Conservation (phyloP, 345 rosid genomes). For the Psidium guajava region DNA sequence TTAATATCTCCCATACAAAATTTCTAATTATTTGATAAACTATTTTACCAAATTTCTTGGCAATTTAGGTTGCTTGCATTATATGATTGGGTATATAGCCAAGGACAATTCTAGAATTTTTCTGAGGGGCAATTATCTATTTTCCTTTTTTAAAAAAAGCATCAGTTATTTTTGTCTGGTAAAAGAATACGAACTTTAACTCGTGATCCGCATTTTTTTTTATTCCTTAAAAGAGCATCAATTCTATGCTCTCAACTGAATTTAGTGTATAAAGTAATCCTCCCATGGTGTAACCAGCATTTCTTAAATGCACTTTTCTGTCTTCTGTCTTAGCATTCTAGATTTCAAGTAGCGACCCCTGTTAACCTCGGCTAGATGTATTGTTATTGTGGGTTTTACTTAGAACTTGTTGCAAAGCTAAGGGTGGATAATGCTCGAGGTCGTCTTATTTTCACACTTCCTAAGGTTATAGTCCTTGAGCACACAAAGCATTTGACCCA, state of each 20-base stretch:
- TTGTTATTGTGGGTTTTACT: too few relatives aligned
- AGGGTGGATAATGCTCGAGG: too few relatives aligned
- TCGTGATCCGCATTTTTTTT: too few relatives aligned
- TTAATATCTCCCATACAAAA: not conserved
- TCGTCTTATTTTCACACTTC: not conserved
- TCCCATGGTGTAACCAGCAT: not conserved
- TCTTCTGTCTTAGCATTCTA: not conserved
- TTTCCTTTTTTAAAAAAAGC: not conserved
- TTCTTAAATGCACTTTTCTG: not conserved
- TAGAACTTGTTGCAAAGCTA: too few relatives aligned
- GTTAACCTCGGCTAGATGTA: slow-evolving; percentile 4
- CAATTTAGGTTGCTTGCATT: not conserved
- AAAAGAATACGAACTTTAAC: not conserved
- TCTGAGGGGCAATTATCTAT: not conserved
- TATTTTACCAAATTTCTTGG: not conserved
- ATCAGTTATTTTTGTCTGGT: not conserved
- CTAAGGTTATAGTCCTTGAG: too few relatives aligned
- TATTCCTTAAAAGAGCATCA: not conserved
- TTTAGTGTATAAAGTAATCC: not conserved
- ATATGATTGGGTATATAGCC: not conserved
- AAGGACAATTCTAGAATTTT: not conserved
- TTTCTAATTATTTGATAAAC: not conserved
- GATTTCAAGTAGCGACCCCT: not conserved
- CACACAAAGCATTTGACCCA: not conserved
- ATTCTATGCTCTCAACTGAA: not conserved